phyloP scores from a whole-genome alignment of 139 green algal genomes.

The Coccomyxa sp. region DNA sequence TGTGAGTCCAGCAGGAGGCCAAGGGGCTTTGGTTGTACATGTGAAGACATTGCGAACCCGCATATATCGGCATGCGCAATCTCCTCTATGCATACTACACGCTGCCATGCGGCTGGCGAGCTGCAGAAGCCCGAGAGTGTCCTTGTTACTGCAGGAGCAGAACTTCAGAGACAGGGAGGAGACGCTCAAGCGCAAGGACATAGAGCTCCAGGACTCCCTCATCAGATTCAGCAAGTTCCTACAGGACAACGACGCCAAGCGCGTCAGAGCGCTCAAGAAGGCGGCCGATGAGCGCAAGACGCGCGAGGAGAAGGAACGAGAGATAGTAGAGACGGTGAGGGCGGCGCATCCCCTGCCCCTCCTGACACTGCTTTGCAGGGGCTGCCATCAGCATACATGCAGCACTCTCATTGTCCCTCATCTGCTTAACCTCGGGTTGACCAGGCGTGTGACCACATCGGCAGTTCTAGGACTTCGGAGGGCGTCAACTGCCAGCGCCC shows the following conservation, averaged over 20 bases:
- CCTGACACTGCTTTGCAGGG: no score
- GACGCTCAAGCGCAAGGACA: constrained; percentile 81
- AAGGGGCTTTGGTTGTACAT: neutral
- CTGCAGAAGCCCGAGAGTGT: neutral
- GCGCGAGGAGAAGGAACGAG: constrained; percentile 65
- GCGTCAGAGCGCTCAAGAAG: constrained; percentile 76
- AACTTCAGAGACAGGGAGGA: constrained; percentile 79
- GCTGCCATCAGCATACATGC: no score
- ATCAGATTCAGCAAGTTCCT: constrained; percentile 92
- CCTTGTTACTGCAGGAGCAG: constrained; percentile 60
- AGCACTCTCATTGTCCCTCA: no score
- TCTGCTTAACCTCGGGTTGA: neutral
- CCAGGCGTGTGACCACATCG: neutral
- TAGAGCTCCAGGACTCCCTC: constrained; percentile 88
- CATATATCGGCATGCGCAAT: neutral
- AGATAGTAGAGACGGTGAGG: constrained; percentile 69
- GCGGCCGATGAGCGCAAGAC: constrained; percentile 76
- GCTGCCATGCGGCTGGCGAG: neutral
- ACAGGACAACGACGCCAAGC: constrained; percentile 89
- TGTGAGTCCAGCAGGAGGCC: neutral
- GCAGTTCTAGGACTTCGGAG: neutral
- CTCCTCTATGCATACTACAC: neutral
- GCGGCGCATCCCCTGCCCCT: no score
- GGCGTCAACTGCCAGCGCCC: no score
- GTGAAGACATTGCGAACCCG: neutral